phyloP scores from a whole-genome alignment of 768 basidiomycete genomes.

The Xanthoconium purpureum region DNA sequence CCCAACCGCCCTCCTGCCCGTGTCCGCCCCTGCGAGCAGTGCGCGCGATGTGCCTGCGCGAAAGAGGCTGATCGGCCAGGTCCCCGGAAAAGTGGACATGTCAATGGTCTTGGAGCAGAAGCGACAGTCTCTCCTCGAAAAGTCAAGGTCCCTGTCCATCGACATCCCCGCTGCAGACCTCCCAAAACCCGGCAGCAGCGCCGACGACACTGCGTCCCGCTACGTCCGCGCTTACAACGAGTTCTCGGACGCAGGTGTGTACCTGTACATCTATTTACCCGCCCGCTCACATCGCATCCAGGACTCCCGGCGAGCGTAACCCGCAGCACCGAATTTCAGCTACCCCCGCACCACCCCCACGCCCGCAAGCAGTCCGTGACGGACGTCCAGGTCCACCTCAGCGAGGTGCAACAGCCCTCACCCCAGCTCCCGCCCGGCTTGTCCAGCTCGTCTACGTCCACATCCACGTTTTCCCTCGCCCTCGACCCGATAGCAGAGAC shows the following conservation, averaged over 20 bases:
- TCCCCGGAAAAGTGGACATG: slow-evolving; percentile 35
- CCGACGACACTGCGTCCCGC: slow-evolving; percentile 12
- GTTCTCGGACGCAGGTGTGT: slow-evolving; percentile 24
- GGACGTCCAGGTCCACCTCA: slow-evolving; percentile 44
- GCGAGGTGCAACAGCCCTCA: slow-evolving; percentile 26
- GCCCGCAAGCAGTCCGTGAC: slow-evolving; percentile 71
- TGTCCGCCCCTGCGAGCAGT: slow-evolving; percentile 17
- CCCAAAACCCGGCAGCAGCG: slow-evolving; percentile 18
- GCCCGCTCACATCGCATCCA: slow-evolving; percentile 10
- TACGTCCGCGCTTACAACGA: slow-evolving; percentile 34
- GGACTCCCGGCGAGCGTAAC: slow-evolving; percentile 27
- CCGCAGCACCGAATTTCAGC: slow-evolving; percentile 49
- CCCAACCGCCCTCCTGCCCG: slow-evolving; percentile 31
- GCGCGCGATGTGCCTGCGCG: slow-evolving; percentile 37
- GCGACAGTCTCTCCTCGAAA: slow-evolving; percentile 51
- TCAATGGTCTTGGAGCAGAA: slow-evolving; percentile 52
- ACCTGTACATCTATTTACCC: neutral
- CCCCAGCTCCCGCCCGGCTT: slow-evolving; percentile 22
- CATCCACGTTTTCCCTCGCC: slow-evolving; percentile 47
- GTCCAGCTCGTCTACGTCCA: slow-evolving; percentile 41
- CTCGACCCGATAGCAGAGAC: slow-evolving; percentile 49
- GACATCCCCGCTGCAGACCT: slow-evolving; percentile 51
- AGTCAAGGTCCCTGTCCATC: slow-evolving; percentile 59
- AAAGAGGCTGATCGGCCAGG: slow-evolving; percentile 57
- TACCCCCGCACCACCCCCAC: slow-evolving; percentile 67